Evolutionary conservation across 2,329 filamentous ascomycete species (phyloP), one percentile per base, ranked within the genome.

Genomic region (Spiromastix sp.): DNA sequence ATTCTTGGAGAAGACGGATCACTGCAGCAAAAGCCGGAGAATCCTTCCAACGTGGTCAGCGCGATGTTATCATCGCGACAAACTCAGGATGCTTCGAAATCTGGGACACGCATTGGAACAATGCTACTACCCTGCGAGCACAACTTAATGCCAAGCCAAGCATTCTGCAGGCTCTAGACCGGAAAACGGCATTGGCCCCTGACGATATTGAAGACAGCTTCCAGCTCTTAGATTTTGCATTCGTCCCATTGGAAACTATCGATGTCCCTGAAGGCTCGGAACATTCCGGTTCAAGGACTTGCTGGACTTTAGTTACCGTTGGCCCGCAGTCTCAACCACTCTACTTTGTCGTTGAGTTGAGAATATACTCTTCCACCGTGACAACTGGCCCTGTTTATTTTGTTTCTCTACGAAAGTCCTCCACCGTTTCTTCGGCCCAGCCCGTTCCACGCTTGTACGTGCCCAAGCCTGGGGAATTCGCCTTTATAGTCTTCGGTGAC

Each of bases 101-200:
- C 5, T 98, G 91, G 91, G 83, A 81, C 51, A 71, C 95, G 28
- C 85, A 89, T 50, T 85, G 89, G 56, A 84, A 83, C 41, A 87
- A 87, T 21, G 84, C 87, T 46, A 79, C 86, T 51, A 77, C 82
- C 28, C 70, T 85, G 31, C 72, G 81, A 30, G 72, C 72, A 17
- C 84, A 89, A 42, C 67, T 79, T 15, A 82, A 93, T 54, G 67
- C 78, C 38, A 74, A 77, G 37, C 74, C 78, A 15, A 60, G 71
- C 3, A 68, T 95, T 22, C 54, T 79, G 11, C 57, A 67, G 2
- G 74, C 77, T 20, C 62, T 93, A 12, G 71, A 73, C 35, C 63
- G 71, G 25, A 60, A 68, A 8, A 69, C 72, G 29, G 63, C 70
- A 1, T 56, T 66, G 29, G 59, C 64, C 33, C 64, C 63, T 20